Evolutionary conservation across 345 rosid species (phyloP).

Genomic region (Toxicodendron radicans): DNA sequence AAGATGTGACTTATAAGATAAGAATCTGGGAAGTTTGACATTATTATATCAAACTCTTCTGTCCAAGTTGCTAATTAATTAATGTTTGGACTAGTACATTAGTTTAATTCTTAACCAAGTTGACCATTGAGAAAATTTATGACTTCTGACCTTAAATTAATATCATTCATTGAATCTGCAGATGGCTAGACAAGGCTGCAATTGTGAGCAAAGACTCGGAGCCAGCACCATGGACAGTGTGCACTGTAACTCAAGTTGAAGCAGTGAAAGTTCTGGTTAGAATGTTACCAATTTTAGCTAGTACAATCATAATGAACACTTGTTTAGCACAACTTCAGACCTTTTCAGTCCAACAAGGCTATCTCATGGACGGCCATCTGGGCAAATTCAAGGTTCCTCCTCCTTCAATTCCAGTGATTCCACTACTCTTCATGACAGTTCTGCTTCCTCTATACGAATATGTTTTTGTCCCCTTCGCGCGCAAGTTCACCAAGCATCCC

Average conservation of each 20-base stretch:
- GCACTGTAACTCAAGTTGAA: slow-evolving; percentile 57
- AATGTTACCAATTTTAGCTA: slow-evolving; percentile 43
- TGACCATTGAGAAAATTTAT: too few relatives aligned
- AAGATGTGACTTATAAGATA: too few relatives aligned
- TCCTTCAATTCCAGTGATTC: slow-evolving; percentile 41
- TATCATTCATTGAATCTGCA: slow-evolving; percentile 13
- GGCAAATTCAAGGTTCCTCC: slow-evolving; percentile 39
- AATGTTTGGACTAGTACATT: too few relatives aligned
- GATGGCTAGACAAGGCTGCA: slow-evolving; percentile 49
- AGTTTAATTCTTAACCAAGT: too few relatives aligned
- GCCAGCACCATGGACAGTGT: slow-evolving; percentile 28
- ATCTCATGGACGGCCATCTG: slow-evolving; percentile 30
- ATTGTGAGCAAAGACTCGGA: slow-evolving; percentile 20
- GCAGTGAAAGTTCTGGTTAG: slow-evolving; percentile 44
- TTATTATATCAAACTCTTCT: too few relatives aligned
- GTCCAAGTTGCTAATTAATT: too few relatives aligned
- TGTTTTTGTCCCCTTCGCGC: slow-evolving; percentile 36
- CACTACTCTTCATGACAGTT: slow-evolving; percentile 37
- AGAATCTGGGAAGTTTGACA: too few relatives aligned
- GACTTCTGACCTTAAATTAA: too few relatives aligned
- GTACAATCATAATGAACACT: slow-evolving; percentile 47
- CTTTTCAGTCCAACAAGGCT: slow-evolving; percentile 42
- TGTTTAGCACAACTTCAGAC: slow-evolving; percentile 48
- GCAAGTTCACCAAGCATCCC: slow-evolving; percentile 36
- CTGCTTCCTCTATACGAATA: slow-evolving; percentile 41